A percentile compares a stretch with the other conserved stretches of the same genome.
Evolutionary conservation across 495 filamentous ascomycete genomes (phyloP).

Genomic region (Darksidea phi): DNA sequence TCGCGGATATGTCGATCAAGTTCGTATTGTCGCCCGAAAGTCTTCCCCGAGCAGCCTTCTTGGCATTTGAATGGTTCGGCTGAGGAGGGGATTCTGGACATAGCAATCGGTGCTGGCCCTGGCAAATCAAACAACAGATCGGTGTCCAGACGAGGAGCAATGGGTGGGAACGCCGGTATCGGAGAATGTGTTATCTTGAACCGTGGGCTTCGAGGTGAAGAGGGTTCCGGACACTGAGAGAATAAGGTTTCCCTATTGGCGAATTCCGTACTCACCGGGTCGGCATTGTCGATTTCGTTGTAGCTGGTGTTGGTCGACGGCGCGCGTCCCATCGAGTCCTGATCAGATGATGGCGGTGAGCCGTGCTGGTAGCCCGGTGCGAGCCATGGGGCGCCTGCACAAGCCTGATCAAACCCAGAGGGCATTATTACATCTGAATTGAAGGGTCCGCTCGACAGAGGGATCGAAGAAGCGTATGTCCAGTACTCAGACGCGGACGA

Average conservation of each 20-base stretch:
- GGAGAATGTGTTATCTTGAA: not conserved
- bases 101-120: not conserved
- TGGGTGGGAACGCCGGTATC: not conserved
- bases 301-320: constrained; percentile 2
- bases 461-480: not conserved
- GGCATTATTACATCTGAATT: not conserved
- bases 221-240: not conserved
- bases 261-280: not conserved
- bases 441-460: not conserved
- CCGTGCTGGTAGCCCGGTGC: not conserved
- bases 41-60: not conserved
- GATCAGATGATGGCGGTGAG: constrained; percentile 5
- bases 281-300: not conserved
- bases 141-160: not conserved
- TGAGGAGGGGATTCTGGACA: not conserved
- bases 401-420: not conserved
- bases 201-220: not conserved
- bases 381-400: not conserved
- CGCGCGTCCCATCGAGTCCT: not conserved
- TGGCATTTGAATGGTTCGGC: not conserved
- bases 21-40: constrained; percentile 6
- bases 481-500: not conserved
- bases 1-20: constrained; percentile 10
- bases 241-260: not conserved
- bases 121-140: not conserved